Percentiles rank a stretch among this genome's conserved stretches.
These are phyloP conservation scores for Petunia hybrid DNA, from an alignment of 305 asterid species.

Conservation along the genomic window DNA sequence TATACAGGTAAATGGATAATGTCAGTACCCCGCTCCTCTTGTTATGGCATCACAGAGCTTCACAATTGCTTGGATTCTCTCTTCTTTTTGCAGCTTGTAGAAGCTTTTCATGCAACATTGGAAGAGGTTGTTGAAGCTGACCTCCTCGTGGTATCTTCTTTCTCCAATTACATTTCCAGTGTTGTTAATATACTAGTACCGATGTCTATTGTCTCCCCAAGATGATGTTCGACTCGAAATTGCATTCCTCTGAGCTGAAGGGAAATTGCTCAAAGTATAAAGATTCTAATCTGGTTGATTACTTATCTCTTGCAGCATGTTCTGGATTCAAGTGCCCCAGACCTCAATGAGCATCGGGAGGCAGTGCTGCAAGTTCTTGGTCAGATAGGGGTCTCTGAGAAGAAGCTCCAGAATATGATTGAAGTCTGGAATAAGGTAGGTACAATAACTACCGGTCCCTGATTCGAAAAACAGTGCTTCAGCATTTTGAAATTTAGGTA, in stretches of 20 bases:
- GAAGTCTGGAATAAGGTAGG: conserved; percentile 98
- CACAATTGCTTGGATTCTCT: neutral
- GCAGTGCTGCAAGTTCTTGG: conserved; percentile 84
- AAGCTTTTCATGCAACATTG: conserved; percentile 95
- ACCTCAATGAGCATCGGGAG: conserved; percentile 73
- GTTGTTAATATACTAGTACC: conserved; percentile 6
- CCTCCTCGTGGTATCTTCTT: conserved; percentile 86
- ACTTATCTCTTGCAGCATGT: conserved; percentile 71
- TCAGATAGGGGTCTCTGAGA: conserved; percentile 76
- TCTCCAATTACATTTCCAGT: conserved; percentile 11
- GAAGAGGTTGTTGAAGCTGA: conserved; percentile 99
- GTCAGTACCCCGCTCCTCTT: conserved; percentile 29
- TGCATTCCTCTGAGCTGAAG: neutral
- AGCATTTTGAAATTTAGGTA: too few relatives aligned
- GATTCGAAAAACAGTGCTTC: neutral
- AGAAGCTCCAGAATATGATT: conserved; percentile 88
- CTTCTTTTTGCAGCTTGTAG: conserved; percentile 73
- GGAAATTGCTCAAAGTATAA: neutral
- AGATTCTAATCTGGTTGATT: conserved; percentile 19
- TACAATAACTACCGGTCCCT: neutral
- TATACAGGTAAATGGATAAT: conserved; percentile 68
- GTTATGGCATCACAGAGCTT: conserved; percentile 19
- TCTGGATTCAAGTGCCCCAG: conserved; percentile 88
- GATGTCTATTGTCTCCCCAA: conserved; percentile 16
- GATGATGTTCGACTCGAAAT: neutral